Percentiles rank a stretch among this genome's conserved stretches.
Conservation (phyloP, 1,139 yeast genomes). For the Zygotorulaspora mrakii region DNA sequence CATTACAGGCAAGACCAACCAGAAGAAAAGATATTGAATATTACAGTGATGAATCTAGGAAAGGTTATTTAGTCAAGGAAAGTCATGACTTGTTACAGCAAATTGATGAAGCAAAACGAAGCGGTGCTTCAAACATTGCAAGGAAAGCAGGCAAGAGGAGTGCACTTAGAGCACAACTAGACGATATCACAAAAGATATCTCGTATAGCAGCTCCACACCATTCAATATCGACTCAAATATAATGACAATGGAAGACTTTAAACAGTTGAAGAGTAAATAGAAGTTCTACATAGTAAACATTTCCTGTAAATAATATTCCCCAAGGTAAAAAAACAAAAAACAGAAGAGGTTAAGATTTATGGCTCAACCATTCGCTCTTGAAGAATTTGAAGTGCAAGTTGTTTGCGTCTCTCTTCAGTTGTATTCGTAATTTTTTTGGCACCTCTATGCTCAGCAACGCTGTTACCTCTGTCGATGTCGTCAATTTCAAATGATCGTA, state of each 20-base stretch:
- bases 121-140: constrained; percentile 25
- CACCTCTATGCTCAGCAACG: constrained; percentile 53
- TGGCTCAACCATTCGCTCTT: constrained; percentile 51
- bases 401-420: constrained; percentile 84
- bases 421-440: constrained; percentile 39
- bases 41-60: constrained; percentile 65
- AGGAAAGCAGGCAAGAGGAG: constrained; percentile 24
- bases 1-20: constrained; percentile 82
- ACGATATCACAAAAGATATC: constrained; percentile 14
- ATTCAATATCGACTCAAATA: constrained; percentile 11
- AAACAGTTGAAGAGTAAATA: constrained; percentile 9
- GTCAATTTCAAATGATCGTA: constrained; percentile 66
- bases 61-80: constrained; percentile 64
- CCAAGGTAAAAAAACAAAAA: background rate
- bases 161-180: constrained; percentile 30
- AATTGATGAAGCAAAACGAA: constrained; percentile 27
- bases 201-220: constrained; percentile 15
- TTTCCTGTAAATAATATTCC: constrained; percentile 13
- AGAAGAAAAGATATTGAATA: constrained; percentile 74
- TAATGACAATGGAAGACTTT: constrained; percentile 15
- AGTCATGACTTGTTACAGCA: constrained; percentile 35
- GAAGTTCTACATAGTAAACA: constrained; percentile 2
- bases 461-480: constrained; percentile 70
- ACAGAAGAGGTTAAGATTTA: background rate
- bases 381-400: constrained; percentile 77